Conservation (phyloP, 2,329 filamentous ascomycete genomes). For the Emericellopsis atlantica region DNA sequence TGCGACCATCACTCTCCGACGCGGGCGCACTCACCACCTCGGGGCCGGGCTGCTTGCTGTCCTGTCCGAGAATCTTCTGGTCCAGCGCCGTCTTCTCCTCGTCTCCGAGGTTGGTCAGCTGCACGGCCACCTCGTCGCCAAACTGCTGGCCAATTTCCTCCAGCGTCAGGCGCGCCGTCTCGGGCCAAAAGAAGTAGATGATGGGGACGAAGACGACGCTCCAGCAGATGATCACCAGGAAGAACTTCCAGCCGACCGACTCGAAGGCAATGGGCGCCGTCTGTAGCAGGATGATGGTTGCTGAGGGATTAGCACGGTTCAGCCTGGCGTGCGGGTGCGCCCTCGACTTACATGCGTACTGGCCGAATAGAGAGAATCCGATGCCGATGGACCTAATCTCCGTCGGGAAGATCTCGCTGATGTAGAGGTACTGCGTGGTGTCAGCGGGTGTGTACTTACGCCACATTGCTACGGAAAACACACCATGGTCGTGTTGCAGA, state of each 20-base stretch:
- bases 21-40: too few species aligned
- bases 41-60: too few species aligned
- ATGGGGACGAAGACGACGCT: constrained; percentile 12
- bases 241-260: constrained; percentile 10
- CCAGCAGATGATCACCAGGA: constrained; percentile 15
- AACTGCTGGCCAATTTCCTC: constrained; percentile 13
- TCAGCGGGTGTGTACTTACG: constrained; percentile 16
- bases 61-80: background rate
- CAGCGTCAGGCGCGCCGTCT: constrained; percentile 10
- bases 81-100: constrained; percentile 1
- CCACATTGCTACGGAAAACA: background rate
- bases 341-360: constrained; percentile 7
- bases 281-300: constrained; percentile 15
- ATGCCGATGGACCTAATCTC: constrained; percentile 10
- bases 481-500: background rate
- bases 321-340: background rate
- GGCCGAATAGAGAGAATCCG: constrained; percentile 11
- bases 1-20: too few species aligned
- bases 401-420: constrained; percentile 14
- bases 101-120: background rate
- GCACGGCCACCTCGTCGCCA: constrained; percentile 6
- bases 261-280: constrained; percentile 12
- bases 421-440: constrained; percentile 15
- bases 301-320: background rate
- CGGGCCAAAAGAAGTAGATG: constrained; percentile 17